Percentiles rank a stretch among this genome's conserved stretches.
Conservation (phyloP, 495 filamentous ascomycete genomes). For the Penicillium coprophilum region DNA sequence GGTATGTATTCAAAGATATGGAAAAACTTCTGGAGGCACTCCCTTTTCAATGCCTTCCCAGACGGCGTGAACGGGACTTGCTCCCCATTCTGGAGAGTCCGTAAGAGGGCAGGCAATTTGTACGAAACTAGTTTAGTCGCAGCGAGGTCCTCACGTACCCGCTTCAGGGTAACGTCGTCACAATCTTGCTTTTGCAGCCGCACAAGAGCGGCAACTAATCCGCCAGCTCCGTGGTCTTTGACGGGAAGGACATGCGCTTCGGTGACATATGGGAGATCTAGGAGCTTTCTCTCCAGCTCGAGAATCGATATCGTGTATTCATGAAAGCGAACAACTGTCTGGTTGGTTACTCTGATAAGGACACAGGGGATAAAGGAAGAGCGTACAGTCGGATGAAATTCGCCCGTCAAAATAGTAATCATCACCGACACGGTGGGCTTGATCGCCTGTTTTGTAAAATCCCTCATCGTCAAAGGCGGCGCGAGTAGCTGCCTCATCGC, state of each 20-base stretch:
- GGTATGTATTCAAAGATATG: conserved; percentile 2
- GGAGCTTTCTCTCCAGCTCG: conserved; percentile 3
- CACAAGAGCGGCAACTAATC: conserved; percentile 2
- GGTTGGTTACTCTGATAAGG: background rate
- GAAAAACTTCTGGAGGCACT: conserved; percentile 2
- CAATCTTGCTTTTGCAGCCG: background rate
- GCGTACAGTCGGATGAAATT: conserved; percentile 7
- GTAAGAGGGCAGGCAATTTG: conserved; percentile 2
- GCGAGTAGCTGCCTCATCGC: conserved; percentile 8
- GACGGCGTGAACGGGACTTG: conserved; percentile 1
- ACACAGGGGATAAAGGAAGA: background rate
- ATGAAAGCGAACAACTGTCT: background rate
- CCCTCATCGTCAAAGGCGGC: conserved; percentile 11
- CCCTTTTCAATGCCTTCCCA: background rate
- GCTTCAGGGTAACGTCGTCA: background rate
- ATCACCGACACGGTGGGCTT: conserved; percentile 7
- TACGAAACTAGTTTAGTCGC: background rate
- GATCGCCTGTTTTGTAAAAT: conserved; percentile 15
- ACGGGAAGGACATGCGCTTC: conserved; percentile 7
- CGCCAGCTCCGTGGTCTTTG: conserved; percentile 4
- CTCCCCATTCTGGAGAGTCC: background rate
- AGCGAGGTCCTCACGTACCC: background rate
- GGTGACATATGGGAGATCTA: conserved; percentile 3
- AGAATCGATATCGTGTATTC: conserved; percentile 5
- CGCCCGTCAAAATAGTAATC: conserved; percentile 11